Evolutionary conservation across 225 moss, liverwort and hornwort species (phyloP).

Genomic region (Pleurozium schreberi): DNA sequence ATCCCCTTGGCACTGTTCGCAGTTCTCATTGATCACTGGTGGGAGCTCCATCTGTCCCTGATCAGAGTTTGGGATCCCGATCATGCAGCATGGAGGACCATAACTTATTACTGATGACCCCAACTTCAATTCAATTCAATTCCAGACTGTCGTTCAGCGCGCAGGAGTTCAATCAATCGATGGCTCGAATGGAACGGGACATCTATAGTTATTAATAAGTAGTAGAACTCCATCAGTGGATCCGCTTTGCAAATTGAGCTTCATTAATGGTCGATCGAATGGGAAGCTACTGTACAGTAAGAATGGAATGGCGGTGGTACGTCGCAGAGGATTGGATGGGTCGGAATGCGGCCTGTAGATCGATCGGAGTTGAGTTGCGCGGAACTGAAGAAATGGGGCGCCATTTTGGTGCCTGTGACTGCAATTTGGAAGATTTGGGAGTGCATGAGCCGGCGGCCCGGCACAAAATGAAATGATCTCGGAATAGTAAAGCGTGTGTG

Average conservation of each 20-base stretch:
- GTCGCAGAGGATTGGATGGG: neutral
- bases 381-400: neutral
- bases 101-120: neutral
- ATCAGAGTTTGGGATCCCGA: neutral
- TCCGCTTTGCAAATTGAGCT: neutral
- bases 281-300: neutral
- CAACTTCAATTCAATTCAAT: too few species aligned
- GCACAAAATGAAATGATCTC: too few species aligned
- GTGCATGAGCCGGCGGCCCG: neutral
- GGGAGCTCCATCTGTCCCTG: neutral
- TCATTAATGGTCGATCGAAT: neutral
- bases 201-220: too few species aligned
- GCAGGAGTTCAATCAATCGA: neutral
- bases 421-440: neutral
- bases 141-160: neutral
- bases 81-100: neutral
- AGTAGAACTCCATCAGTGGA: neutral
- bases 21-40: neutral
- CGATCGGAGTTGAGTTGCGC: neutral
- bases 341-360: too few species aligned
- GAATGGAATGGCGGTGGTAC: neutral
- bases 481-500: neutral
- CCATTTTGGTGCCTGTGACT: neutral
- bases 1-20: neutral
- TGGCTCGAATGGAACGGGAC: neutral